These are phyloP conservation scores for Candida succiphila DNA, from an alignment of 805 yeast genomes.

Conservation along the genomic window DNA sequence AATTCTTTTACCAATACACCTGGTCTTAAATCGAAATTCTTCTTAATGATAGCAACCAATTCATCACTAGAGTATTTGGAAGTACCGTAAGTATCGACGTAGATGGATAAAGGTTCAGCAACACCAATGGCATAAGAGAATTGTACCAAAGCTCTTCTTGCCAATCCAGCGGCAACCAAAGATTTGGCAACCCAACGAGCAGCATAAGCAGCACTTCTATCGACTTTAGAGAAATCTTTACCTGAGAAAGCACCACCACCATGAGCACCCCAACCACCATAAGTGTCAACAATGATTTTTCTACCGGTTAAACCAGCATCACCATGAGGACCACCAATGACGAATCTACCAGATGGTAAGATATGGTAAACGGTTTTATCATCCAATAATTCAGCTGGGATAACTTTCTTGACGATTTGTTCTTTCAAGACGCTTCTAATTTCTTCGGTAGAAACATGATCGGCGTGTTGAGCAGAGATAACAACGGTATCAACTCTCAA, in stretches of 20 bases:
- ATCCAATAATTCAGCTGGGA: slow-evolving; percentile 83
- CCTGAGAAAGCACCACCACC: slow-evolving; percentile 99
- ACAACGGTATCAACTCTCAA: slow-evolving; percentile 96
- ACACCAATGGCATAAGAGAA: slow-evolving; percentile 99
- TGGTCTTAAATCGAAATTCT: slow-evolving; percentile 98
- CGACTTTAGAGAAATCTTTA: slow-evolving; percentile 99
- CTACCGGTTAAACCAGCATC: slow-evolving; percentile 99
- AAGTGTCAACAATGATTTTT: slow-evolving; percentile 98
- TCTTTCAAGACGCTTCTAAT: slow-evolving; percentile 68
- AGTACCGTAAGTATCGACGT: slow-evolving; percentile 98
- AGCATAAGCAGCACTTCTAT: slow-evolving; percentile 99
- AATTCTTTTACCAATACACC: slow-evolving; percentile 97
- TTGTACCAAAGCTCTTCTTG: slow-evolving; percentile 96
- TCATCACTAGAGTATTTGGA: slow-evolving; percentile 82
- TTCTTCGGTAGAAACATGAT: slow-evolving; percentile 87
- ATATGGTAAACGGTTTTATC: slow-evolving; percentile 95
- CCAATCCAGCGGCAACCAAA: slow-evolving; percentile 86
- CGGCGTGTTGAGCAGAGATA: slow-evolving; percentile 97
- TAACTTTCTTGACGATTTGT: slow-evolving; percentile 84
- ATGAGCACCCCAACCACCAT: slow-evolving; percentile 99
- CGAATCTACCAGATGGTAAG: slow-evolving; percentile 99
- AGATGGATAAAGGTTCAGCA: slow-evolving; percentile 97
- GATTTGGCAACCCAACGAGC: slow-evolving; percentile 99
- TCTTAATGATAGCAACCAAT: slow-evolving; percentile 82
- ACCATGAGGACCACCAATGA: slow-evolving; percentile 99